A percentile compares a stretch with the other conserved stretches of the same genome.
phyloP scores from a whole-genome alignment of 345 rosid species.

The Syzygium jambos region DNA sequence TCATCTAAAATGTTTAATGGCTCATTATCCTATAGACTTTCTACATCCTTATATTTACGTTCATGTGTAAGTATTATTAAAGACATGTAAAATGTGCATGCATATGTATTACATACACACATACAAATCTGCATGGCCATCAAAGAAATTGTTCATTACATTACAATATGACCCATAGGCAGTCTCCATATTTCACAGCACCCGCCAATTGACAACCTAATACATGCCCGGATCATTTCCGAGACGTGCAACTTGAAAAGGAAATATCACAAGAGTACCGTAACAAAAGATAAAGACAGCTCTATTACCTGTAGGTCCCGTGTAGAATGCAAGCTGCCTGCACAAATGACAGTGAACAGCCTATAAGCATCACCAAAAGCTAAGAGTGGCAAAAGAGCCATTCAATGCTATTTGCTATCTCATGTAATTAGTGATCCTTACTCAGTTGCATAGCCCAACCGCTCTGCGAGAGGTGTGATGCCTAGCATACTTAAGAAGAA shows the following conservation, averaged over 20 bases:
- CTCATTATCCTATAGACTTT: background rate
- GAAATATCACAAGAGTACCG: background rate
- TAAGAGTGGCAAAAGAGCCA: background rate
- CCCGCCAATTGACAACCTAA: background rate
- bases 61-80: background rate
- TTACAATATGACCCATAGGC: background rate
- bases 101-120: background rate
- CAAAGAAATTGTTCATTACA: background rate
- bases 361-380: background rate
- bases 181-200: background rate
- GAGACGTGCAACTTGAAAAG: background rate
- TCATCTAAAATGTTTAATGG: background rate
- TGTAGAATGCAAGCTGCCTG: slow-evolving; percentile 44
- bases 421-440: slow-evolving; percentile 9
- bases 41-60: background rate
- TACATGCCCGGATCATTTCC: background rate
- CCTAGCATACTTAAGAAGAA: slow-evolving; percentile 41
- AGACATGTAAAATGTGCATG: background rate
- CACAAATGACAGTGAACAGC: slow-evolving; percentile 2
- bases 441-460: slow-evolving; percentile 45
- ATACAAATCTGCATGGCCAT: background rate
- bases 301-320: slow-evolving; percentile 33
- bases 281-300: background rate
- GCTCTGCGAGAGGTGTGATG: slow-evolving; percentile 45
- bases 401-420: background rate